These are phyloP conservation scores for Yamadazyma akitaensis DNA, from an alignment of 805 yeast genomes.

Conservation along the genomic window DNA sequence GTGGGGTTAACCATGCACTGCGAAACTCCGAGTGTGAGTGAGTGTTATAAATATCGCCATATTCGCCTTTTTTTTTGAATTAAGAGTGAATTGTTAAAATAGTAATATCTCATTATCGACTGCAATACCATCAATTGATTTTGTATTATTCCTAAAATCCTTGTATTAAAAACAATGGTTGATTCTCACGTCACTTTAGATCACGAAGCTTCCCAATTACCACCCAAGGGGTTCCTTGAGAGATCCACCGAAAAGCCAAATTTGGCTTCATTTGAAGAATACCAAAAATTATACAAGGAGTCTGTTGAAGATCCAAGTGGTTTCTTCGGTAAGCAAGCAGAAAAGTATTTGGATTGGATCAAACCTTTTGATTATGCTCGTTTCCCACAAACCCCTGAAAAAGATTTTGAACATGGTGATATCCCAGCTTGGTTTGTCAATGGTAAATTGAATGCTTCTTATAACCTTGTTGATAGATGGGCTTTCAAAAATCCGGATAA, in stretches of 20 bases:
- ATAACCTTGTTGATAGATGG: slow-evolving; percentile 94
- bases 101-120: not conserved
- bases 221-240: slow-evolving; percentile 40
- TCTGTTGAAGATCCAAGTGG: slow-evolving; percentile 53
- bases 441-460: slow-evolving; percentile 89
- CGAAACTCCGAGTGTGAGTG: slow-evolving; percentile 8
- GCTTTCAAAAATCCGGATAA: slow-evolving; percentile 85
- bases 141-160: not conserved
- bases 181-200: slow-evolving; percentile 29
- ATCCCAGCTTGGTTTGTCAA: slow-evolving; percentile 86
- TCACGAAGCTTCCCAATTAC: slow-evolving; percentile 28
- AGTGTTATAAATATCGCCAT: not conserved
- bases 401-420: slow-evolving; percentile 62
- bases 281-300: slow-evolving; percentile 49
- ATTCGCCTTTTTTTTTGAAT: not conserved
- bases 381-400: slow-evolving; percentile 43
- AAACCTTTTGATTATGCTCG: slow-evolving; percentile 48
- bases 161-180: slow-evolving; percentile 10
- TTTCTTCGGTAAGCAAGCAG: slow-evolving; percentile 56
- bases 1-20: slow-evolving; percentile 5
- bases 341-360: slow-evolving; percentile 49
- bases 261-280: slow-evolving; percentile 47
- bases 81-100: not conserved
- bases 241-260: slow-evolving; percentile 48
- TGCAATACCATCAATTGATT: not conserved